Conservation (phyloP, 306 rosid genomes). For the Oemleria cerasiformis region DNA sequence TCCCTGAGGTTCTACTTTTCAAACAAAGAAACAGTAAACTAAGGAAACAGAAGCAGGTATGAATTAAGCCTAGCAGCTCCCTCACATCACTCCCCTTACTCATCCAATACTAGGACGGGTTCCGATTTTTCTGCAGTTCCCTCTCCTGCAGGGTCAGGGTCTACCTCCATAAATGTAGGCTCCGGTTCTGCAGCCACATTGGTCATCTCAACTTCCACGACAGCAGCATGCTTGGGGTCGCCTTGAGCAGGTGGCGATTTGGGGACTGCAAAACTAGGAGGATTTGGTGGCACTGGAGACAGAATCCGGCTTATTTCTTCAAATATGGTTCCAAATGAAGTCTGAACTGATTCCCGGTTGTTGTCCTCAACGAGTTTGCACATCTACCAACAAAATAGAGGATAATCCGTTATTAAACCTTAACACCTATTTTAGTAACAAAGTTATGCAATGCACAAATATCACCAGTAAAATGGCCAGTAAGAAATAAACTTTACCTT, state of each 20-base stretch:
- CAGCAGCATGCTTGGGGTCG: slow-evolving; percentile 29
- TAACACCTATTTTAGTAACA: no score
- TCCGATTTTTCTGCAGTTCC: neutral
- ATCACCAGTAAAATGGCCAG: no score
- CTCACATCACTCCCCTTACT: slow-evolving; percentile 18
- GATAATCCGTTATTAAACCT: neutral
- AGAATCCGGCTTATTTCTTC: slow-evolving; percentile 53
- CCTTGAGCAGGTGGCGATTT: slow-evolving; percentile 35
- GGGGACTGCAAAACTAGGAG: slow-evolving; percentile 19
- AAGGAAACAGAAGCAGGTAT: neutral
- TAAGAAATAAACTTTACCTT: slow-evolving; percentile 42
- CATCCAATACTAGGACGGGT: slow-evolving; percentile 50
- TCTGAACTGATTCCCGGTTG: slow-evolving; percentile 31
- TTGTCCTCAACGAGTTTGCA: slow-evolving; percentile 63
- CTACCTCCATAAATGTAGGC: slow-evolving; percentile 15
- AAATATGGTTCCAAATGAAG: slow-evolving; percentile 49
- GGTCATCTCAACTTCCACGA: slow-evolving; percentile 24
- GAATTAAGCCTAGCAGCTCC: neutral
- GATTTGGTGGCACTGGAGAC: slow-evolving; percentile 30
- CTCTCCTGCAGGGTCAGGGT: slow-evolving; percentile 24
- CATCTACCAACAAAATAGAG: slow-evolving; percentile 51
- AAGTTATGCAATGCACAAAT: no score
- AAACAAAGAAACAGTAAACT: neutral
- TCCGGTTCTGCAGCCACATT: slow-evolving; percentile 33
- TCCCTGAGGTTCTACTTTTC: neutral